These are phyloP conservation scores for Iris pallida DNA, from an alignment of 116 monocot genomes.

Conservation along the genomic window DNA sequence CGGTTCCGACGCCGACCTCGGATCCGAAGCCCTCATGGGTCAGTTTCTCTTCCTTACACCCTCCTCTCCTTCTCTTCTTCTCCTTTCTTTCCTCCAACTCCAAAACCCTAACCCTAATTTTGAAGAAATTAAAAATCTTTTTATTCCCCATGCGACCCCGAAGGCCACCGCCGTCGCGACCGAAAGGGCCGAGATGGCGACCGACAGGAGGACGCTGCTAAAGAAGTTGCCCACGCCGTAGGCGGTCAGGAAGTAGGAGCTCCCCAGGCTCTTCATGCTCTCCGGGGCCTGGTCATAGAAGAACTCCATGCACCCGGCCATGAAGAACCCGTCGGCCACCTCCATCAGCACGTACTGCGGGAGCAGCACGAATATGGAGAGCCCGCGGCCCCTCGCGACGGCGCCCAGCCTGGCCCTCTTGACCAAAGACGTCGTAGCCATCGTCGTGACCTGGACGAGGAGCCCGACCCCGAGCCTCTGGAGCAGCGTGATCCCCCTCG, in stretches of 20 bases:
- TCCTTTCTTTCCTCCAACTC: too few relatives aligned
- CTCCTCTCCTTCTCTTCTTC: too few relatives aligned
- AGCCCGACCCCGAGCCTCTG: conserved; percentile 8
- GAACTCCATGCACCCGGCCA: conserved; percentile 21
- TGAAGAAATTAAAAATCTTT: too few relatives aligned
- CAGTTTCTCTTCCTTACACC: too few relatives aligned
- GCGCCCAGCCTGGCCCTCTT: background rate
- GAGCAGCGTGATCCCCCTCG: conserved; percentile 16
- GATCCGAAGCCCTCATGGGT: too few relatives aligned
- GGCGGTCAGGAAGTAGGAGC: conserved; percentile 4
- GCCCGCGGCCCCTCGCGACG: background rate
- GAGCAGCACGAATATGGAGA: conserved; percentile 10
- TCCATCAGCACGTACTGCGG: conserved; percentile 15
- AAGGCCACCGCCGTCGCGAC: too few relatives aligned
- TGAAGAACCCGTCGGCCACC: conserved; percentile 11
- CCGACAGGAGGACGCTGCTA: conserved; percentile 9
- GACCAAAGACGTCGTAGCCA: conserved; percentile 1
- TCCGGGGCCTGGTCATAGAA: conserved; percentile 41
- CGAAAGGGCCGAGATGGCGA: too few relatives aligned
- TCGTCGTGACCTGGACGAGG: conserved; percentile 1
- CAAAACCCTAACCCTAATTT: too few relatives aligned
- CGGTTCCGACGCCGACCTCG: too few relatives aligned
- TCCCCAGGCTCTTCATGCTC: conserved; percentile 19
- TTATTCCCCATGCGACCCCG: too few relatives aligned
- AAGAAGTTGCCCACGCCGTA: conserved; percentile 8